A percentile compares a stretch with the other conserved stretches of the same genome.
Evolutionary conservation across 495 filamentous ascomycete genomes (phyloP).

Genomic region (Aspergillus conjunctus): DNA sequence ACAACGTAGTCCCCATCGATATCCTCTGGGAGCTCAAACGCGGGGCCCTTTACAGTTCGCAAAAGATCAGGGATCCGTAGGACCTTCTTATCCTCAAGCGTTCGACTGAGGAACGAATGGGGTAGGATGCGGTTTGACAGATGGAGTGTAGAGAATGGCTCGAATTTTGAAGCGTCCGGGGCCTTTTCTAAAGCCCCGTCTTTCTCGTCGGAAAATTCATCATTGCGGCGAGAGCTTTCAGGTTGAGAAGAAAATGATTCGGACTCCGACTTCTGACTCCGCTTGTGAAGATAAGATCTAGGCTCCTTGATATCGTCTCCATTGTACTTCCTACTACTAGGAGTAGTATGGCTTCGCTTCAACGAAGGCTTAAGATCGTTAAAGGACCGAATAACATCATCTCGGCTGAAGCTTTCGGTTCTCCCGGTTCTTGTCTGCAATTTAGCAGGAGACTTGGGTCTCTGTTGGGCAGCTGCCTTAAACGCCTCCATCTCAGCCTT

Average conservation of each 20-base stretch:
- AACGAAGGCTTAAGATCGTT: slow-evolving; percentile 33
- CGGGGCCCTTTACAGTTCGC: slow-evolving; percentile 74
- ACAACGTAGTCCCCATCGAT: slow-evolving; percentile 85
- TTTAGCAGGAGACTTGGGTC: slow-evolving; percentile 28
- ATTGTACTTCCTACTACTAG: slow-evolving; percentile 41
- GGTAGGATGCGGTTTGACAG: slow-evolving; percentile 85
- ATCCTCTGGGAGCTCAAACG: slow-evolving; percentile 85
- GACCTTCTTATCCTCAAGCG: slow-evolving; percentile 71
- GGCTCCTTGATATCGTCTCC: slow-evolving; percentile 21
- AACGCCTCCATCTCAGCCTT: slow-evolving; percentile 65
- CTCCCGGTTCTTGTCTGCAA: slow-evolving; percentile 51
- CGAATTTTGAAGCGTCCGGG: slow-evolving; percentile 61
- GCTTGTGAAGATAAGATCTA: slow-evolving; percentile 26
- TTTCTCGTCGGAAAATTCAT: slow-evolving; percentile 17
- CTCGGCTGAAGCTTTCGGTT: slow-evolving; percentile 57
- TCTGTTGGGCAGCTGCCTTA: slow-evolving; percentile 59
- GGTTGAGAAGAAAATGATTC: slow-evolving; percentile 28
- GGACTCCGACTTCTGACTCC: slow-evolving; percentile 36
- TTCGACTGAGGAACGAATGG: slow-evolving; percentile 74
- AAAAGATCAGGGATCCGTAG: slow-evolving; percentile 82
- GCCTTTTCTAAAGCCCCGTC: slow-evolving; percentile 24
- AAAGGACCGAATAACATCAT: slow-evolving; percentile 61
- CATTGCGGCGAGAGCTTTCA: slow-evolving; percentile 20
- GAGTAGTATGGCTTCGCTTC: slow-evolving; percentile 56
- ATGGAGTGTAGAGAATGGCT: slow-evolving; percentile 82